These are phyloP conservation scores for Coffea humblotiana DNA, from an alignment of 305 asterid species.

Conservation along the genomic window DNA sequence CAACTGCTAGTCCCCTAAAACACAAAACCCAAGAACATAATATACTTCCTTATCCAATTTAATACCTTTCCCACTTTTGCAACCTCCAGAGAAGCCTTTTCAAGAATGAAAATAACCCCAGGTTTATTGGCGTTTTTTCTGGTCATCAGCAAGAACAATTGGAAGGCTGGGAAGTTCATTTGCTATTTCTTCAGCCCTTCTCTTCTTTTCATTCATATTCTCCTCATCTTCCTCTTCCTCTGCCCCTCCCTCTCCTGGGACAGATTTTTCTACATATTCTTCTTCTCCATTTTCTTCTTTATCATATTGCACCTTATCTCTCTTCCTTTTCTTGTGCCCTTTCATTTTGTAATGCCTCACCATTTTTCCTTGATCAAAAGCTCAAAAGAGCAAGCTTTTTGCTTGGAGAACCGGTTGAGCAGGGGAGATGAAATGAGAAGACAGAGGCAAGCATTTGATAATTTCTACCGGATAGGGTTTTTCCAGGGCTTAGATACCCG, in stretches of 20 bases:
- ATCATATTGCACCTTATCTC: conserved; percentile 54
- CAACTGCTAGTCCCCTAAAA: neutral
- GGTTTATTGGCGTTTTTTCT: conserved; percentile 35
- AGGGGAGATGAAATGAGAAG: neutral
- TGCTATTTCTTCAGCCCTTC: conserved; percentile 33
- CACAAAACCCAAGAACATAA: neutral
- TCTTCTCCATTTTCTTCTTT: conserved; percentile 46
- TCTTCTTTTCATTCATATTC: conserved; percentile 31
- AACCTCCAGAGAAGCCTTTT: conserved; percentile 85
- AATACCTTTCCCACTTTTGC: conserved; percentile 89
- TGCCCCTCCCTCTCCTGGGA: conserved; percentile 17
- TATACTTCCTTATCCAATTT: neutral
- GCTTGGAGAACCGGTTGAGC: too few relatives aligned
- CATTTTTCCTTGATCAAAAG: conserved; percentile 29
- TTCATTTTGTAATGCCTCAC: conserved; percentile 58
- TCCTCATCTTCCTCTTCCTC: conserved; percentile 35
- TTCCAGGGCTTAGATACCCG: neutral
- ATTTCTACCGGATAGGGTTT: neutral
- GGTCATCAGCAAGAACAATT: conserved; percentile 36
- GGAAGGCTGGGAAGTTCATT: conserved; percentile 70
- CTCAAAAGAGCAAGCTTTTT: neutral
- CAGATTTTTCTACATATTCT: conserved; percentile 32
- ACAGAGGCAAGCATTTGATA: neutral
- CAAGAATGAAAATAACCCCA: conserved; percentile 72
- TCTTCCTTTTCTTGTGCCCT: conserved; percentile 74